These are phyloP conservation scores for Penicillium frequentans DNA, from an alignment of 2,329 filamentous ascomycete species.

Conservation along the genomic window DNA sequence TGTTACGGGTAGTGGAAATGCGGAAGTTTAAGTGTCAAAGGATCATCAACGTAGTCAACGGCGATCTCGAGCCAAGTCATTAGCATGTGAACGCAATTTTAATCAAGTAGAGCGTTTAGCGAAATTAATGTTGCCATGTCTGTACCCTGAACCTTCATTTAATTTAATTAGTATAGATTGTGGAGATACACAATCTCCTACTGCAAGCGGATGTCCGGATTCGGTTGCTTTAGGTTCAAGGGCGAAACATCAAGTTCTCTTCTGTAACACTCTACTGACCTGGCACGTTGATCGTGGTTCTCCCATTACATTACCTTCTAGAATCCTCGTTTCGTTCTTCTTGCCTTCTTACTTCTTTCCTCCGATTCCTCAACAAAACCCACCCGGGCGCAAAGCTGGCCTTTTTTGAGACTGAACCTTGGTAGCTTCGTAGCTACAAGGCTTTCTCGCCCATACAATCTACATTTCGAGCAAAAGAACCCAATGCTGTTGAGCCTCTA, in stretches of 20 bases:
- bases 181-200: neutral
- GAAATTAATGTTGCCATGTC: neutral
- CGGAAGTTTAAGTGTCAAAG: neutral
- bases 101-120: neutral
- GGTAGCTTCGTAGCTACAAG: conserved; percentile 5
- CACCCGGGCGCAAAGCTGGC: conserved; percentile 4
- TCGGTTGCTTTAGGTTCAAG: conserved; percentile 10
- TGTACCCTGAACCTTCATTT: neutral
- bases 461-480: conserved; percentile 7
- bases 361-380: neutral
- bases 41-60: neutral
- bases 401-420: conserved; percentile 6
- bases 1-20: neutral
- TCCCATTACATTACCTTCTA: neutral
- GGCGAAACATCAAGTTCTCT: conserved; percentile 8
- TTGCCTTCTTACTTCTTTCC: conserved; percentile 1
- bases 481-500: conserved; percentile 40
- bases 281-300: neutral
- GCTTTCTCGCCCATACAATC: neutral
- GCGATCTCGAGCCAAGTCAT: neutral
- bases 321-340: neutral
- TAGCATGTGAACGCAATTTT: neutral
- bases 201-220: conserved; percentile 26
- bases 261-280: neutral
- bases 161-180: neutral